These are phyloP conservation scores for Lathyrus aphaca DNA, from an alignment of 306 rosid species.

Conservation along the genomic window DNA sequence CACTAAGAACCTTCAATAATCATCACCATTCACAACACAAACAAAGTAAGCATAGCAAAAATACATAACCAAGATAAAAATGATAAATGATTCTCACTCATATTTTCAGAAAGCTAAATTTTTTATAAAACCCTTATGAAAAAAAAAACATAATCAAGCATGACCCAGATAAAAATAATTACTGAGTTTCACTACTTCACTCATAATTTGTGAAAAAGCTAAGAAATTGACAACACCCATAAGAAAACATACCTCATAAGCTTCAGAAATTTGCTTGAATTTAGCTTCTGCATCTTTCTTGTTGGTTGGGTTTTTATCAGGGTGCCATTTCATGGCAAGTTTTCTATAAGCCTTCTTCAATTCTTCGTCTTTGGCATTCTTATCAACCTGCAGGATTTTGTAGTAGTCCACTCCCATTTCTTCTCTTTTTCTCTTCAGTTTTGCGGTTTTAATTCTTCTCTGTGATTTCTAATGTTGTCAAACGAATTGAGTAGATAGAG, in stretches of 20 bases:
- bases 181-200: not conserved
- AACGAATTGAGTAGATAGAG: not conserved
- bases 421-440: slow-evolving; percentile 45
- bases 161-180: not conserved
- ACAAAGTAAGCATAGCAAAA: slow-evolving; percentile 25
- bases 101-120: not conserved
- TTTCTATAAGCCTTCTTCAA: slow-evolving; percentile 73
- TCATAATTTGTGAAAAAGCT: not conserved
- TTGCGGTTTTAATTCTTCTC: slow-evolving; percentile 5
- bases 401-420: slow-evolving; percentile 71
- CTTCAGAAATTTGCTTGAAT: slow-evolving; percentile 74
- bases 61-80: not conserved
- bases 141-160: not conserved
- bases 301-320: slow-evolving; percentile 70
- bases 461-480: not conserved
- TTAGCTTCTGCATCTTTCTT: slow-evolving; percentile 74
- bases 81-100: not conserved
- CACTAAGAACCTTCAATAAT: slow-evolving; percentile 65
- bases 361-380: slow-evolving; percentile 65
- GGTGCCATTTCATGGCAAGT: slow-evolving; percentile 83
- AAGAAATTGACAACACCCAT: not conserved
- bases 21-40: slow-evolving; percentile 17
- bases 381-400: slow-evolving; percentile 68
- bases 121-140: not conserved
- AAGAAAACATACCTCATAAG: slow-evolving; percentile 52